These are phyloP conservation scores for Cryptococcus sp. DNA, from an alignment of 1,284 basidiomycete species.

Conservation along the genomic window DNA sequence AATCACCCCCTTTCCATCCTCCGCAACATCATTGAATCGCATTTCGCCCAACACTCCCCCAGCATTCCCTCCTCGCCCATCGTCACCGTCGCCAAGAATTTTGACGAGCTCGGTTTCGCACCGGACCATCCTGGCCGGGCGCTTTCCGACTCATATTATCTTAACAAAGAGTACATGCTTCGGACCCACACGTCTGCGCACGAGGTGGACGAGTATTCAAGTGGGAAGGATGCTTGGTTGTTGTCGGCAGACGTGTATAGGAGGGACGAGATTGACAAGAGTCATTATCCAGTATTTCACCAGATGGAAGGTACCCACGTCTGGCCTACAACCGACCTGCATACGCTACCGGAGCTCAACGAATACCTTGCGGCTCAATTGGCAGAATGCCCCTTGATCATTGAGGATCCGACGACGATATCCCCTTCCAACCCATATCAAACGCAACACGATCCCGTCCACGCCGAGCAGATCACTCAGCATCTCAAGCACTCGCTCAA, in stretches of 20 bases:
- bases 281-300: slow-evolving; percentile 97
- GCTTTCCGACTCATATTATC: slow-evolving; percentile 89
- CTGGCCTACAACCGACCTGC: slow-evolving; percentile 52
- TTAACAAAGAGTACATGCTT: slow-evolving; percentile 84
- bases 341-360: slow-evolving; percentile 50
- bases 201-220: slow-evolving; percentile 84
- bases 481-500: slow-evolving; percentile 93
- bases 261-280: slow-evolving; percentile 94
- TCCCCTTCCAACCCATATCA: slow-evolving; percentile 76
- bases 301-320: slow-evolving; percentile 95
- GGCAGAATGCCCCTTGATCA: slow-evolving; percentile 65
- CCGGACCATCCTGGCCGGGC: slow-evolving; percentile 87
- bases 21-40: slow-evolving; percentile 73
- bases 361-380: slow-evolving; percentile 59
- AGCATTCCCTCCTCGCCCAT: slow-evolving; percentile 66
- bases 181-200: slow-evolving; percentile 97
- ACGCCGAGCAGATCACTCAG: slow-evolving; percentile 66
- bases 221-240: slow-evolving; percentile 75
- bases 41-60: slow-evolving; percentile 61
- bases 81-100: slow-evolving; percentile 88
- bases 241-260: slow-evolving; percentile 98
- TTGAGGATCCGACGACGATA: slow-evolving; percentile 76
- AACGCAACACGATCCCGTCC: slow-evolving; percentile 61
- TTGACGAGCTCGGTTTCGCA: slow-evolving; percentile 94
- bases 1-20: slow-evolving; percentile 84